phyloP scores from a whole-genome alignment of 129 eudicot species.

The Cynara cardunculus region DNA sequence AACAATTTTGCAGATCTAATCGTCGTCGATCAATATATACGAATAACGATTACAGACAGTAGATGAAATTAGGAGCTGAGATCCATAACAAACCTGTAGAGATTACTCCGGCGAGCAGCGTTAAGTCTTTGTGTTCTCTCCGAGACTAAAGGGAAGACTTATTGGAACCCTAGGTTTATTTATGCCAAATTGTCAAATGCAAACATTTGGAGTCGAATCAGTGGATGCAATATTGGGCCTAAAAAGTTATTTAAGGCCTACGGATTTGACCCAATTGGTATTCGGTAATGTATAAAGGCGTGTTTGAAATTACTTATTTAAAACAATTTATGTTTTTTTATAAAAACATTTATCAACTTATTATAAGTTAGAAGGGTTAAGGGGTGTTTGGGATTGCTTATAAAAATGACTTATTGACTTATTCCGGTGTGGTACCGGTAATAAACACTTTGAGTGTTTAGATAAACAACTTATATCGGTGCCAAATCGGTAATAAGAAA shows the following conservation, averaged over 20 bases:
- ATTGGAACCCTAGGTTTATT: neutral
- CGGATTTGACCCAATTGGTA: neutral
- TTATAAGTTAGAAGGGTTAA: too few species aligned
- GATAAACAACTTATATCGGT: too few species aligned
- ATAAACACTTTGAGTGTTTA: too few species aligned
- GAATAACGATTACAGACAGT: neutral
- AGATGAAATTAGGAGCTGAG: neutral
- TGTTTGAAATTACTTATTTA: too few species aligned
- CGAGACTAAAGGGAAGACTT: neutral
- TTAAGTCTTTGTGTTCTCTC: neutral
- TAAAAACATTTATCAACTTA: too few species aligned
- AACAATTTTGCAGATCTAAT: neutral
- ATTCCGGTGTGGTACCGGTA: too few species aligned
- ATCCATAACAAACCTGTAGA: constrained; percentile 7
- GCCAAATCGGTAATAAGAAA: too few species aligned
- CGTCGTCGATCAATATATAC: neutral
- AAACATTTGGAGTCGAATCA: neutral
- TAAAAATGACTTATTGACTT: too few species aligned
- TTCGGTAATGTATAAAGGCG: too few species aligned
- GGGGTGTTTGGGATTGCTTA: too few species aligned
- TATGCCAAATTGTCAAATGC: neutral
- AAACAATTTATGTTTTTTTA: too few species aligned
- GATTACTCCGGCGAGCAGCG: constrained; percentile 15
- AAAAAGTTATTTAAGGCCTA: neutral
- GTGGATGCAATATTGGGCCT: neutral